phyloP scores from a whole-genome alignment of 2,329 filamentous ascomycete species.

The Tolypocladium sp. region DNA sequence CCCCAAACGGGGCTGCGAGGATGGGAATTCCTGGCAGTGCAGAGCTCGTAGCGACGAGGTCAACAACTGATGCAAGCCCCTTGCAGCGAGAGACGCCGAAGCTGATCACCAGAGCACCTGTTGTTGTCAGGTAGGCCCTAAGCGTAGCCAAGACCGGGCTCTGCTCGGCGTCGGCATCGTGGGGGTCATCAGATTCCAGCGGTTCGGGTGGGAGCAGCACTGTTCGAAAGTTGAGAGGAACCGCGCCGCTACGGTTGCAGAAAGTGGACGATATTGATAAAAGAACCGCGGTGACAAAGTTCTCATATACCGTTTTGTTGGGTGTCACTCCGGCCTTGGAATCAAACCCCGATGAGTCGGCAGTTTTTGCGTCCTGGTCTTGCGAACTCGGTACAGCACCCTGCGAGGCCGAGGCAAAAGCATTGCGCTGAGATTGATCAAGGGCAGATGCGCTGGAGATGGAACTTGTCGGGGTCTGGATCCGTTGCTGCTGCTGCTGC shows the following conservation, averaged over 20 bases:
- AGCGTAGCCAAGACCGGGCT: conserved; percentile 37
- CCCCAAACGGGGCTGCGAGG: conserved; percentile 45
- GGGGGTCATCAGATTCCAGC: conserved; percentile 7
- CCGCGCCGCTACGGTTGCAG: conserved; percentile 36
- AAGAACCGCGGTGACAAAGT: conserved; percentile 43
- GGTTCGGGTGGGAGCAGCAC: conserved; percentile 31
- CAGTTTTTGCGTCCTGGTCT: conserved; percentile 16
- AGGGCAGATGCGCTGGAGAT: conserved; percentile 29
- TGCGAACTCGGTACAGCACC: conserved; percentile 2
- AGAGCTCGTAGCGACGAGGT: conserved; percentile 28
- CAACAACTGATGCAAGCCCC: conserved; percentile 37
- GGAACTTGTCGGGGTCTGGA: conserved; percentile 37
- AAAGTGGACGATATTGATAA: conserved; percentile 41
- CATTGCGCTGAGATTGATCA: conserved; percentile 24
- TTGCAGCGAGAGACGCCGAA: conserved; percentile 37
- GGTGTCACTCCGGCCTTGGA: conserved; percentile 11
- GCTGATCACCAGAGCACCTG: conserved; percentile 42
- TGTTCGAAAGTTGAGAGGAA: conserved; percentile 44
- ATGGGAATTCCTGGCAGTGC: conserved; percentile 34
- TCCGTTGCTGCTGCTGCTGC: conserved; percentile 27
- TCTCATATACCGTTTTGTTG: conserved; percentile 40
- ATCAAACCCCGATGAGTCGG: conserved; percentile 17
- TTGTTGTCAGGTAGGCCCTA: conserved; percentile 45
- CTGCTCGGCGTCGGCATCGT: conserved; percentile 8
- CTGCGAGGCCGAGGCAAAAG: conserved; percentile 5